Base-by-base conservation (phyloP, 1,284 basidiomycete species). In the Mycosarcoma maydis region DNA sequence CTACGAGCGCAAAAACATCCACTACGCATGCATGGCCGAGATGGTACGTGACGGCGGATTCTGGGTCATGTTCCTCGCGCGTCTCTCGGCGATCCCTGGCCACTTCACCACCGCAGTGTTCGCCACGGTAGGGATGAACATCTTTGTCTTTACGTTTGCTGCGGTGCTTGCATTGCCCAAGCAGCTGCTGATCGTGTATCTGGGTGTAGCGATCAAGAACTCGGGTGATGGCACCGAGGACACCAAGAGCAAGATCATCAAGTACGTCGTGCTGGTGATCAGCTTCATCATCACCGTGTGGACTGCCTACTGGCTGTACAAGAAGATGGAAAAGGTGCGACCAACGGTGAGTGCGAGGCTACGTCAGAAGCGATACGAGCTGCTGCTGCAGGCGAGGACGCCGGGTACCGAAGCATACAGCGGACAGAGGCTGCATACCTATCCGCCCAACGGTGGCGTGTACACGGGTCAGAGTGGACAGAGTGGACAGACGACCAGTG, bases 291-390 rank as follows among this genome's bases (percentile, higher is more conserved):
- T 95, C 65, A 95, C 93, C 0, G 68, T 91, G 41, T 81, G 84
- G 34, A 90, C 92, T 0, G 89, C 91, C 83, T 93, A 90, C 88
- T 95, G 90, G 80, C 90, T 95, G 73, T 88, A 87, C 73, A 84
- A 82, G 48, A 82, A 88, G 82, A 92, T 95, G 88, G 87, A 89
- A 76, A 85, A 87, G 71, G 89, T 87, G 23, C 90, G 92, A 72
- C 87, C 90, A 0, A 80, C 83, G 1, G 87, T 95, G 8, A 72
- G 71, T 29, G 32, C 30, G 2, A 44, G 38, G 36, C 89, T 94
- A 76, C 88, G 90, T 53, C 86, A 86, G 33, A 85, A 89, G 40
- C 87, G 92, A 55, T 91, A 82, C 67, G 64, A 71, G 37, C 32
- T 77, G 38, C 45, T 78, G 40, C 24, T 65, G 37, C 67, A 64